Base-by-base conservation (phyloP, 768 basidiomycete genomes). In the Nidularia pulvinata region DNA sequence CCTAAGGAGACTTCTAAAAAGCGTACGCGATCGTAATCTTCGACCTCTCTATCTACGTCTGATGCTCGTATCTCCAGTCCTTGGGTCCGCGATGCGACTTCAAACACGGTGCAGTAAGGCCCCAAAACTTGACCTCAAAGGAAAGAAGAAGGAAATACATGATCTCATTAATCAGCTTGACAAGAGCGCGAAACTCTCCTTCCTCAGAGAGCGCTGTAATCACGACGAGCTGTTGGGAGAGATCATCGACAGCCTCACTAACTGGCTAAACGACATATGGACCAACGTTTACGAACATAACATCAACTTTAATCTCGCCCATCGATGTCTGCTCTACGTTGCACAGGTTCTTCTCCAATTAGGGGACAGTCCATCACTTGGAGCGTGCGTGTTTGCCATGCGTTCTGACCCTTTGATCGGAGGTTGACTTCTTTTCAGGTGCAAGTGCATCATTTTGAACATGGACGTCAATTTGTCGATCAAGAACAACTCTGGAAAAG, bases 191-290 rank as follows among this genome's bases (percentile, higher is more conserved):
- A 86, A 86, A 57, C 67, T 76, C 3, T 69, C 80, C 1, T 68
- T 81, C 52, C 68, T 83, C 57, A 79, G 74, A 49, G 85, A 85
- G 49, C 66, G 78, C 11, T 84, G 83, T 1, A 76, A 71, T 55
- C 73, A 77, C 32, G 78, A 81, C 16, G 83, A 85, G 55, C 71
- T 89, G 1, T 59, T 87, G 11, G 57, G 69, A 22, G 85, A 89
- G 62, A 75, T 80, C 6, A 67, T 86, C 7, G 76, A 82, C 46
- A 83, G 74, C 57, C 63, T 88, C 22, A 67, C 78, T 0, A 60
- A 61, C n/a, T 89, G 86, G 86, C 60, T 89, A 47, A 81, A 74
- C 61, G 78, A 84, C 56, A 80, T 89, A 35, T 89, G 88, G 88
- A 72, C 63, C 50, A 72, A 77, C 33, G 80, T 80, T 7, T 88